Base-by-base conservation (phyloP, 129 eudicot species). In the Cynara cardunculus region DNA sequence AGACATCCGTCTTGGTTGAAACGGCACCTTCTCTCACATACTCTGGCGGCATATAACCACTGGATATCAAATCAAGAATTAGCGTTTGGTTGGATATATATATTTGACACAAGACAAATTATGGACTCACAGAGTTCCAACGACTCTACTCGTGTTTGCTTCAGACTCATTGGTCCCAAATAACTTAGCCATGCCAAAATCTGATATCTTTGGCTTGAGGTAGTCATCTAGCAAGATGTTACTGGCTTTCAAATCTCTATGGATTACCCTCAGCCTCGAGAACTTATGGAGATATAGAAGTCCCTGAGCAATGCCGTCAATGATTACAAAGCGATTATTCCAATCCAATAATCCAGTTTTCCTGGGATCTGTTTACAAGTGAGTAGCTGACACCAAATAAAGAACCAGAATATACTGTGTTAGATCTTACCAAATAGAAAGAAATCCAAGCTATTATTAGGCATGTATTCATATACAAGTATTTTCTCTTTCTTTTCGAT, bases 11-110 rank as follows among this genome's bases (percentile, higher is more conserved):
- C 69, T 87, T 87, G 34, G 73, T 69, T 24, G 90, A 87, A 39
- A 79, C 68, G 0, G 10, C 4, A 9, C 88, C 91, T 5, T 76
- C 81, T 39, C 85, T 14, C 34, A 83, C 71, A 73, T 87, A 87
- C 81, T 87, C 87, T 34, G 88, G 91, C 1, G 91, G 81, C 88
- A 87, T 87, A 64, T 87, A 87, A 22, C 91, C 88, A 32, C 91
- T 87, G 24, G 35, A 72, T 31, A 78, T 66, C 30, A 59, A 62
- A 64, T 66, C 2, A 73, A 46, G 27, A 22, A 13, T 76, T 75
- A 49, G 49, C 5, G 6, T 35, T 53, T 49, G 11, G 9, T 37
- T 30, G 21, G 34, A 34, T 24, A 18, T 13, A 18, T 13, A 4
- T n/a, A 11, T 0, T 74, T 44, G 25, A 46, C 4, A 35, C 3